These are phyloP conservation scores for Orbilia brochopaga DNA, from an alignment of 2,329 filamentous ascomycete species.

Conservation along the genomic window DNA sequence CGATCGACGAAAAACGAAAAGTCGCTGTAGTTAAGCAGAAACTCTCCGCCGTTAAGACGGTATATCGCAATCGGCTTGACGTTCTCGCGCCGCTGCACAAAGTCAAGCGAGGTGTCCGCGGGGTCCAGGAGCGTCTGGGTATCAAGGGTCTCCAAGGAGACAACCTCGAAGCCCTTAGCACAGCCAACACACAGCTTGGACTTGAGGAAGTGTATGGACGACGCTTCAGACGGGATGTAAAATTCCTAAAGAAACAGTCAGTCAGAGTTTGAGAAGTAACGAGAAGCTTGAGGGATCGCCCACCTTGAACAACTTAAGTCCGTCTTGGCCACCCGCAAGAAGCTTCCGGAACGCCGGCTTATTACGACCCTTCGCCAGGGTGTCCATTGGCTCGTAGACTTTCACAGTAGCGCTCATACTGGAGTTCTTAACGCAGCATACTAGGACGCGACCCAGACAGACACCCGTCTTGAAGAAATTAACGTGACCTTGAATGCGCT, in stretches of 20 bases:
- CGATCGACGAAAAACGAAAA: slow-evolving; percentile 99
- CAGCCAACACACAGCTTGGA: slow-evolving; percentile 97
- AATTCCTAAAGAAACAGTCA: slow-evolving; percentile 70
- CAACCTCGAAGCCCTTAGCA: slow-evolving; percentile 93
- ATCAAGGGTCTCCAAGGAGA: slow-evolving; percentile 95
- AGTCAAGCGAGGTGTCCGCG: slow-evolving; percentile 96
- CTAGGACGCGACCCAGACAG: slow-evolving; percentile 88
- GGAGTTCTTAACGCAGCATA: slow-evolving; percentile 94
- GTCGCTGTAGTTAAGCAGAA: slow-evolving; percentile 96
- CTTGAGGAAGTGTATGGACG: slow-evolving; percentile 95
- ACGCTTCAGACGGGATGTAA: slow-evolving; percentile 98
- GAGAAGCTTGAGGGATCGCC: slow-evolving; percentile 46
- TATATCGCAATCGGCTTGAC: slow-evolving; percentile 97
- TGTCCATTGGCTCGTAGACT: slow-evolving; percentile 97
- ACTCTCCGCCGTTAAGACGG: slow-evolving; percentile 85
- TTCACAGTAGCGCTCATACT: slow-evolving; percentile 95
- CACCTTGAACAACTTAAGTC: slow-evolving; percentile 89
- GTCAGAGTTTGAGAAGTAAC: slow-evolving; percentile 3
- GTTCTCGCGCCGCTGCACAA: slow-evolving; percentile 90
- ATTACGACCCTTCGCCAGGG: slow-evolving; percentile 90
- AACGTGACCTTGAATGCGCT: slow-evolving; percentile 96
- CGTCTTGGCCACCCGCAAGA: slow-evolving; percentile 90
- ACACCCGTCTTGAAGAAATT: slow-evolving; percentile 99
- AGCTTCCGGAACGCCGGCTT: slow-evolving; percentile 95
- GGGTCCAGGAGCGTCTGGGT: slow-evolving; percentile 96